phyloP scores from a whole-genome alignment of 768 basidiomycete species.

The Gelatoporia subvermispora region DNA sequence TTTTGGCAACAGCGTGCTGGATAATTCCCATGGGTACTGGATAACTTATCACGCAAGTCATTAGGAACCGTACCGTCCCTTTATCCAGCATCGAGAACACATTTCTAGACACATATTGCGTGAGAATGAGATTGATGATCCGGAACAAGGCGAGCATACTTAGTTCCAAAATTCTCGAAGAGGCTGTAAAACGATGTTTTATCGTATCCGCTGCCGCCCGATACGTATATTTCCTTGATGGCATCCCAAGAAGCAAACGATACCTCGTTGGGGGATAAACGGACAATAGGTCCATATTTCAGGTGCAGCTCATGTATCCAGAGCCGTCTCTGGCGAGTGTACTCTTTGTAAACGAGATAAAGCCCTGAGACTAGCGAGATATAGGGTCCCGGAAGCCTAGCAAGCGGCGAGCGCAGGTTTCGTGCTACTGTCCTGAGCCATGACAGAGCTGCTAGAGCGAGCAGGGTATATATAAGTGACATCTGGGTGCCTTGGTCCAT shows the following conservation, averaged over 20 bases:
- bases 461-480: too few relatives aligned
- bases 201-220: slow-evolving; percentile 19
- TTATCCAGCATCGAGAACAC: slow-evolving; percentile 15
- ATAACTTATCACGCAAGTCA: too few relatives aligned
- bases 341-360: slow-evolving; percentile 16
- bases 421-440: too few relatives aligned
- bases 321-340: slow-evolving; percentile 7
- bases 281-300: slow-evolving; percentile 15
- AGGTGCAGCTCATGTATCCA: slow-evolving; percentile 15
- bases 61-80: slow-evolving; percentile 1
- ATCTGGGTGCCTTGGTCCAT: too few relatives aligned
- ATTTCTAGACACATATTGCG: slow-evolving; percentile 3
- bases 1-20: slow-evolving; percentile 14
- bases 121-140: neutral
- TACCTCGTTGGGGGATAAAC: slow-evolving; percentile 16
- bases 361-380: slow-evolving; percentile 10
- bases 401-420: slow-evolving; percentile 13
- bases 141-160: slow-evolving; percentile 5
- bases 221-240: slow-evolving; percentile 18
- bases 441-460: too few relatives aligned
- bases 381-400: slow-evolving; percentile 10
- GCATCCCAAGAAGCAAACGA: slow-evolving; percentile 18
- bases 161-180: slow-evolving; percentile 9
- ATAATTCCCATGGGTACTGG: neutral
- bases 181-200: slow-evolving; percentile 13